phyloP scores from a whole-genome alignment of 2,329 filamentous ascomycete species.

The Zymoseptoria brevis region DNA sequence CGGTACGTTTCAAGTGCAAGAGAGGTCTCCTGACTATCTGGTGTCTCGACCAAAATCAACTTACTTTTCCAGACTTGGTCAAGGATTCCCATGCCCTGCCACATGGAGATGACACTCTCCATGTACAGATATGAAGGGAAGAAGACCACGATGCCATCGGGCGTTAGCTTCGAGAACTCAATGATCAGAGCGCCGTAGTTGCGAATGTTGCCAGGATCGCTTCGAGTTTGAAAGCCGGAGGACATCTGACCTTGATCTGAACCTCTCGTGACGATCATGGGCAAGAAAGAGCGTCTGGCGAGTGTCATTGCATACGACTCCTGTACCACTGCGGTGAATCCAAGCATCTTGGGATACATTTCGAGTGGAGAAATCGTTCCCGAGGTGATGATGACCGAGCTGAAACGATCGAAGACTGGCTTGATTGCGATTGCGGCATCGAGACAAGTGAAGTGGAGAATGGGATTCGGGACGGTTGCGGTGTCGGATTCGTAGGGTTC shows the following conservation, averaged over 20 bases:
- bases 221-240: slow-evolving; percentile 88
- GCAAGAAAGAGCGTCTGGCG: slow-evolving; percentile 86
- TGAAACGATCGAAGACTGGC: slow-evolving; percentile 93
- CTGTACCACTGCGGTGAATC: slow-evolving; percentile 84
- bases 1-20: slow-evolving; percentile 93
- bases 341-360: slow-evolving; percentile 99
- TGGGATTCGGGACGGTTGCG: slow-evolving; percentile 88
- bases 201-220: slow-evolving; percentile 90
- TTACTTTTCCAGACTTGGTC: slow-evolving; percentile 99
- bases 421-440: slow-evolving; percentile 98
- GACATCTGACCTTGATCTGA: slow-evolving; percentile 91
- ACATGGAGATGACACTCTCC: slow-evolving; percentile 98
- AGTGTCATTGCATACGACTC: slow-evolving; percentile 98
- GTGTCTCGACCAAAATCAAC: slow-evolving; percentile 93
- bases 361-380: slow-evolving; percentile 94
- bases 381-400: slow-evolving; percentile 96
- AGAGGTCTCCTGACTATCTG: slow-evolving; percentile 93
- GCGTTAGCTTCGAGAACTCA: slow-evolving; percentile 92
- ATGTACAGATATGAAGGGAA: slow-evolving; percentile 98
- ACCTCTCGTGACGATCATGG: slow-evolving; percentile 93
- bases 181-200: slow-evolving; percentile 92
- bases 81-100: slow-evolving; percentile 96
- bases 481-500: slow-evolving; percentile 95
- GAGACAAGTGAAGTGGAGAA: slow-evolving; percentile 94
- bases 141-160: slow-evolving; percentile 97